Percentiles rank a stretch among this genome's conserved stretches.
Evolutionary conservation across 108 stramenopile species (phyloP).

Genomic region (Cyclotella choctawhatcheeana): DNA sequence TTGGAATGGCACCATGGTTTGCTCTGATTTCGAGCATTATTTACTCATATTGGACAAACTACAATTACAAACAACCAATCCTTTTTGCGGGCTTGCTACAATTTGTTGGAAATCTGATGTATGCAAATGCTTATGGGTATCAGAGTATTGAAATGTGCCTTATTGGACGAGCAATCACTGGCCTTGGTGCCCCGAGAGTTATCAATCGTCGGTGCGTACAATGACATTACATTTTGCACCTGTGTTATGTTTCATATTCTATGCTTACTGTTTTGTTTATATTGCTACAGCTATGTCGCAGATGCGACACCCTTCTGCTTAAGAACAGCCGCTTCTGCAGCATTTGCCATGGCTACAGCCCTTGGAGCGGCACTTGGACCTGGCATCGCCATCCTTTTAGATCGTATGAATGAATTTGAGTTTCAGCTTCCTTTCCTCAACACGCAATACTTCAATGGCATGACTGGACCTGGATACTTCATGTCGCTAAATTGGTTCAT

Average conservation of each 20-base stretch:
- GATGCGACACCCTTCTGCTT: constrained; percentile 70
- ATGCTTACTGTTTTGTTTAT: neutral
- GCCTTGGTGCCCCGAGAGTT: constrained; percentile 80
- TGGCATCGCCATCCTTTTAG: constrained; percentile 70
- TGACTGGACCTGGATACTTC: constrained; percentile 74
- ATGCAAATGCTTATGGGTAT: constrained; percentile 69
- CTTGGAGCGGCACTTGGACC: constrained; percentile 79
- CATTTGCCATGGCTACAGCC: constrained; percentile 75
- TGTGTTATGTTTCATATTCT: neutral
- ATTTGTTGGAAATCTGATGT: constrained; percentile 76
- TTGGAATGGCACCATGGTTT: constrained; percentile 81
- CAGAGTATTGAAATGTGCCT: constrained; percentile 68
- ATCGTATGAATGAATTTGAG: constrained; percentile 54
- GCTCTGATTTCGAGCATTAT: constrained; percentile 64
- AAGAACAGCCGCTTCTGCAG: constrained; percentile 67
- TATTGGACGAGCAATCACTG: constrained; percentile 73
- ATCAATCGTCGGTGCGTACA: constrained; percentile 66
- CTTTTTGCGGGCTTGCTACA: constrained; percentile 68
- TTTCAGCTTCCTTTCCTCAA: constrained; percentile 59
- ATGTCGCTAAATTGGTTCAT: constrained; percentile 64
- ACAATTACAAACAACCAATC: constrained; percentile 71
- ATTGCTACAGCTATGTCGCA: constrained; percentile 64
- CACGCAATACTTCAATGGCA: constrained; percentile 63
- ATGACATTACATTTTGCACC: neutral
- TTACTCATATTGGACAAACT: constrained; percentile 84